Evolutionary conservation across 805 yeast species (phyloP), one percentile per base, ranked within the genome.

Genomic region (Cyberlindnera sargentensis): DNA sequence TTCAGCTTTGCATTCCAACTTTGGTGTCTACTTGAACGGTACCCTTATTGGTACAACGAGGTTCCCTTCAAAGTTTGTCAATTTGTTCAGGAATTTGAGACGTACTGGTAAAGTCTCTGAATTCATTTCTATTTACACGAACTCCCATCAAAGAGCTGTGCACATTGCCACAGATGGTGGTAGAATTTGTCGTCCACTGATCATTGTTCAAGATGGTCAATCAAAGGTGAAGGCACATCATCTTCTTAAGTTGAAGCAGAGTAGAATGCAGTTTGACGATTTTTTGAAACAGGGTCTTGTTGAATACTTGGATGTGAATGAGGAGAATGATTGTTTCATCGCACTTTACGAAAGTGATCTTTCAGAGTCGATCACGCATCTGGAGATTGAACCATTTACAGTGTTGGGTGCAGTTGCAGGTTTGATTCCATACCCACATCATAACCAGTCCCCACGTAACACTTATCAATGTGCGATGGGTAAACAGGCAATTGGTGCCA

Each of bases 151-250:
- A 58, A 69, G 71, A 40, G 95, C 97, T 1, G 96, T 93, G 37
- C 97, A 93, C 61, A 90, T 93, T 57, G 99, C 99, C 23, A 91
- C 99, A 4, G 99, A 93, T 67, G 99, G 99, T 56, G 99, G 99
- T 40, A 78, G 99, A 66, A 89, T 93, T 58, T 93, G 99, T 73
- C 82, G 99, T 53, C 99, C 99, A 4, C 67, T 91, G 51, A 93
- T 93, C 46, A 88, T 93, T 62, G 89, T 91, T 9, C 81, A 82
- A 23, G 72, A 80, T 43, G 87, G 88, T 38, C 58, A 65, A 44
- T 73, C 96, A 1, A 78, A 71, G 45, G 96, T 93, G 8, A 73
- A 70, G 39, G 83, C 82, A 0, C 72, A 76, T 20, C 97, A 93
- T 63, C 68, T 93, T 46, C 62, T 58, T 31, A 70, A 70, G 46